phyloP scores from a whole-genome alignment of 2,329 filamentous ascomycete species.

The Fusarium coffeatum region DNA sequence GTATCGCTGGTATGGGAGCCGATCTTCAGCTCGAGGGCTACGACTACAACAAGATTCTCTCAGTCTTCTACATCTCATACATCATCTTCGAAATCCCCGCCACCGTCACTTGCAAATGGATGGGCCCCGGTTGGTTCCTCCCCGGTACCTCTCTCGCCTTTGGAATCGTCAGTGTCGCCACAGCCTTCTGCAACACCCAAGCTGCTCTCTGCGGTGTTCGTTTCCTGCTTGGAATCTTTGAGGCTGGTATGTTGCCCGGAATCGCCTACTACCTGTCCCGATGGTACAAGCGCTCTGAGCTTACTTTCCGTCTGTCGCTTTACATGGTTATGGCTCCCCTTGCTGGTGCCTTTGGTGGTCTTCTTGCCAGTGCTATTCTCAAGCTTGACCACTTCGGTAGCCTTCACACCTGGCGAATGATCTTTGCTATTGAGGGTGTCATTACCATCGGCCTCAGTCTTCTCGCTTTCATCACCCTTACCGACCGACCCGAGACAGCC shows the following conservation, averaged over 20 bases:
- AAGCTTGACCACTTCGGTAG: conserved; percentile 67
- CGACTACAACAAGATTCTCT: conserved; percentile 72
- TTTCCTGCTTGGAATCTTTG: conserved; percentile 71
- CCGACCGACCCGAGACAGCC: conserved; percentile 74
- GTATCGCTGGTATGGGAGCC: conserved; percentile 66
- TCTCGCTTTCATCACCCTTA: conserved; percentile 70
- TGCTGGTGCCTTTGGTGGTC: conserved; percentile 74
- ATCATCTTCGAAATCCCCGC: conserved; percentile 74
- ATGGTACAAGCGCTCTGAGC: conserved; percentile 72
- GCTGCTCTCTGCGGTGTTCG: conserved; percentile 64
- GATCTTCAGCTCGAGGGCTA: conserved; percentile 67
- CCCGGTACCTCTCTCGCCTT: conserved; percentile 67
- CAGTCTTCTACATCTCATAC: conserved; percentile 73
- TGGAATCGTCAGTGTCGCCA: conserved; percentile 68
- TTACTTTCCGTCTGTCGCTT: conserved; percentile 70
- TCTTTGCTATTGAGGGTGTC: conserved; percentile 77
- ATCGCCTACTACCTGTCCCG: conserved; percentile 74
- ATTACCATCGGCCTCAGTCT: conserved; percentile 65
- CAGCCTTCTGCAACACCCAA: conserved; percentile 68
- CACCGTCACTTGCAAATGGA: conserved; percentile 71
- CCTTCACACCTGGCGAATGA: conserved; percentile 73
- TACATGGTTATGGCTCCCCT: conserved; percentile 76
- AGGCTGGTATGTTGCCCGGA: conserved; percentile 73
- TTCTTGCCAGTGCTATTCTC: conserved; percentile 72
- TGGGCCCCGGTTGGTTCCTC: conserved; percentile 74